These are phyloP conservation scores for Tulasnella calospora DNA, from an alignment of 768 basidiomycete genomes.

Conservation along the genomic window DNA sequence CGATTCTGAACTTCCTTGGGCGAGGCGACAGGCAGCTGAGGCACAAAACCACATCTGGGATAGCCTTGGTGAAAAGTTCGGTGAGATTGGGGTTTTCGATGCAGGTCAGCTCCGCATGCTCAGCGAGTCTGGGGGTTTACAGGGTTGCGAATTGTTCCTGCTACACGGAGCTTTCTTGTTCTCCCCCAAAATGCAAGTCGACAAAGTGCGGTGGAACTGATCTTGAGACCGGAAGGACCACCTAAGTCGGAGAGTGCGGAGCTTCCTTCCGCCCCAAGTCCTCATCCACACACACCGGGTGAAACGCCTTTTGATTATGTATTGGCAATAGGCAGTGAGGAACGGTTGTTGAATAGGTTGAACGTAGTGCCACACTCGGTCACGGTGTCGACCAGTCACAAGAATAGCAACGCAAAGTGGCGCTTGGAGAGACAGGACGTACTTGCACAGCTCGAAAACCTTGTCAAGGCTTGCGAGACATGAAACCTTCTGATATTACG, in stretches of 20 bases:
- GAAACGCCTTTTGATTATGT: slow-evolving; percentile 49
- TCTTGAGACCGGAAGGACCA: slow-evolving; percentile 39
- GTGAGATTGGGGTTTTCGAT: not conserved
- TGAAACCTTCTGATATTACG: not conserved
- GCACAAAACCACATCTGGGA: slow-evolving; percentile 92
- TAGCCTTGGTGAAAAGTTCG: slow-evolving; percentile 39
- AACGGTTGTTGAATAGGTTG: slow-evolving; percentile 68
- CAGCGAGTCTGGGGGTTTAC: not conserved
- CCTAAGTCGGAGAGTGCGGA: slow-evolving; percentile 44
- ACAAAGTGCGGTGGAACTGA: slow-evolving; percentile 71
- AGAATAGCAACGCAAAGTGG: slow-evolving; percentile 76
- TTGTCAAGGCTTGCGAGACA: not conserved
- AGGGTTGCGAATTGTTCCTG: slow-evolving; percentile 73
- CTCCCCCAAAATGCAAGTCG: slow-evolving; percentile 78
- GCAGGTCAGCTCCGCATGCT: not conserved
- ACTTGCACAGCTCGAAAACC: not conserved
- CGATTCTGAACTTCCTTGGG: slow-evolving; percentile 69
- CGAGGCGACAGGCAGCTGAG: slow-evolving; percentile 77
- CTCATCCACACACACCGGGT: slow-evolving; percentile 34
- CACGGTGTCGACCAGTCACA: slow-evolving; percentile 64
- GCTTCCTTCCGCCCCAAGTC: slow-evolving; percentile 27
- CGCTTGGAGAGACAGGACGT: slow-evolving; percentile 34
- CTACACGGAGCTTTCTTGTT: slow-evolving; percentile 72
- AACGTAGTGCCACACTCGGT: slow-evolving; percentile 69
- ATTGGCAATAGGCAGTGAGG: slow-evolving; percentile 65